These are phyloP conservation scores for Suillus clintonianus DNA, from an alignment of 768 basidiomycete species.

Conservation along the genomic window DNA sequence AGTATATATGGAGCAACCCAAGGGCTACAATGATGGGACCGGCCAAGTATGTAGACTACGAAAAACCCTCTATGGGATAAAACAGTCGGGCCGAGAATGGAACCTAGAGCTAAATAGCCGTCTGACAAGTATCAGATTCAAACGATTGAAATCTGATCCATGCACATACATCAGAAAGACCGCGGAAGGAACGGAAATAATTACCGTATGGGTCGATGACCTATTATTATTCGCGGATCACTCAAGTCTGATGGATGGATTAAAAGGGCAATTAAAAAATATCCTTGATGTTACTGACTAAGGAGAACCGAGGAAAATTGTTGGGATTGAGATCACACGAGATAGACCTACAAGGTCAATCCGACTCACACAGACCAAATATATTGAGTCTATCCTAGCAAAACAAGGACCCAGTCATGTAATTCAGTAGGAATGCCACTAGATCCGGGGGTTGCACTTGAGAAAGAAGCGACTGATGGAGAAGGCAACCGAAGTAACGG, in stretches of 20 bases:
- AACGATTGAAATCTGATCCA: conserved; percentile 13
- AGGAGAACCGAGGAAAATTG: conserved; percentile 21
- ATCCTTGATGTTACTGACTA: conserved; percentile 22
- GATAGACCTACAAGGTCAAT: not conserved
- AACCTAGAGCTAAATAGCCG: conserved; percentile 24
- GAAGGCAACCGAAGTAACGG: not conserved
- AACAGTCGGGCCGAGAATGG: conserved; percentile 32
- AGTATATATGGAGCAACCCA: conserved; percentile 34
- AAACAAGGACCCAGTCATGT: not conserved
- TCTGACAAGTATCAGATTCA: conserved; percentile 23
- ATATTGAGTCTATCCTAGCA: conserved; percentile 7
- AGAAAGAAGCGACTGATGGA: not conserved
- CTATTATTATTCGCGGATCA: conserved; percentile 18
- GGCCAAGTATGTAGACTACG: conserved; percentile 17
- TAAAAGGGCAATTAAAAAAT: conserved; percentile 10
- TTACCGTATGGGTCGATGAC: conserved; percentile 34
- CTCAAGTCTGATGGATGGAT: not conserved
- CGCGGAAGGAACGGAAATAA: conserved; percentile 10
- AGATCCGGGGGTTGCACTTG: not conserved
- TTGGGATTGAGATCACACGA: conserved; percentile 26
- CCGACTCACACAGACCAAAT: conserved; percentile 3
- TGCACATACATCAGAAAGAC: conserved; percentile 11
- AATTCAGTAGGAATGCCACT: conserved; percentile 10
- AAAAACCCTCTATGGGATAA: conserved; percentile 30
- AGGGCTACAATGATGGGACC: conserved; percentile 21